Evolutionary conservation across 2,329 filamentous ascomycete species (phyloP), one percentile per base, ranked within the genome.

Genomic region (Pseudogymnoascus sp.): DNA sequence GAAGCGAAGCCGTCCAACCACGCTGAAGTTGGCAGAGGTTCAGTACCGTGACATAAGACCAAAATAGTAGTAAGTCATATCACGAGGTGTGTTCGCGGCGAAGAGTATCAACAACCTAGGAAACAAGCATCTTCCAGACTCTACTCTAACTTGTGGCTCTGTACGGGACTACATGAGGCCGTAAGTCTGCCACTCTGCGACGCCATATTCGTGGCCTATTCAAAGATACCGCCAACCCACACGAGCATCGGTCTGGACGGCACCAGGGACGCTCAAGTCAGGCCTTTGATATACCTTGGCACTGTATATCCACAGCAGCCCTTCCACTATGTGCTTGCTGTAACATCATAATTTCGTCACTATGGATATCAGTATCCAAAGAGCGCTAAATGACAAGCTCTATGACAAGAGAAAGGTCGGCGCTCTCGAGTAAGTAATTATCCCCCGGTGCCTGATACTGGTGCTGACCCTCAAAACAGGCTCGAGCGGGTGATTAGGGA

Each of bases 331-430:
- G 51, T 57, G 51, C 51, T 57, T 57, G 51, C 51, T 57, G 51
- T 57, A 57, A 34, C 51, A 18, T n/a, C 26, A 34, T 57, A 57
- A 21, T 63, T 29, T 31, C 29, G 36, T 64, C 67, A 69, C 67
- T 71, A 97, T 97, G 93, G 93, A 97, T 80, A 81, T 85, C 73
- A 88, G 87, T 74, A 91, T 97, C 74, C 91, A 96, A 77, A 90
- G 93, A 71, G 84, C 93, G 69, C 82, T 99, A 74, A 96, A 96
- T 75, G 95, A 99, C 79, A 99, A 97, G 84, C 88, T 97, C 74
- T 99, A 99, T 76, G 95, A 99, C 75, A 96, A 96, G 81, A 86
- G 96, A 74, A 99, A 99, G 78, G 88, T 92, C 73, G 95, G 95
- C 68, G 95, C 96, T 71, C 85, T 99, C 64, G 95, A 99, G 92